Evolutionary conservation across 73 alveolate species (phyloP), one percentile per base, ranked within the genome.

Genomic region (Blepharisma stoltei): DNA sequence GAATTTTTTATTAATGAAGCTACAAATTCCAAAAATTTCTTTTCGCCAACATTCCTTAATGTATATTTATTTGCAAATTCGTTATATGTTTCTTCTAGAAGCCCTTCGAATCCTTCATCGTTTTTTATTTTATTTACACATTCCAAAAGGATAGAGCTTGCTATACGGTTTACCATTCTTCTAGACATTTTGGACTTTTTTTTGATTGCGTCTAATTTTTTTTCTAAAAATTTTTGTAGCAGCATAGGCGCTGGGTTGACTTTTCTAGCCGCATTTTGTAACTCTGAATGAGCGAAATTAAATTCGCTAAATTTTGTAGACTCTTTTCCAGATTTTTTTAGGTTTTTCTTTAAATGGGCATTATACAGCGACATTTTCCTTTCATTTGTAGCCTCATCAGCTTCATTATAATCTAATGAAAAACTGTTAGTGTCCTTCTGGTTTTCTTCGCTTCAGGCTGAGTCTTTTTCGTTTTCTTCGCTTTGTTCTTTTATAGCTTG

Each of bases 201-300:
- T 32, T 32, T 32, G 3, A 32, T 32, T 32, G 41, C 41, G 3
- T 32, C 41, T 1, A 32, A 32, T 32, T 32, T 32, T 32, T 32
- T 32, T 32, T 32, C 41, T 32, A 60, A 38, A 60, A 60, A 60
- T 25, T 60, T 60, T 14, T 60, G 46, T 25, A 60, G 2, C 2
- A 60, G 73, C 4, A 14, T 60, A 8, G 73, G 45, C 4, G 49
- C 73, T 20, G 73, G 73, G 73, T 60, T 14, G 23, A 38, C 5
- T 25, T 60, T 60, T 60, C 23, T 60, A 8, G 2, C 18, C 5
- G 14, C 73, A 14, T 20, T 14, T 20, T 20, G 49, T 5, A 8
- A 2, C 18, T 18, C 49, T 1, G 73, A 14, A 25, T 14, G 46
- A 60, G 2, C 46, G 45, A 60, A 60, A 25, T 60, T 60, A 25